phyloP scores from a whole-genome alignment of 2,329 filamentous ascomycete species.

The Stemphylium lycopersici region DNA sequence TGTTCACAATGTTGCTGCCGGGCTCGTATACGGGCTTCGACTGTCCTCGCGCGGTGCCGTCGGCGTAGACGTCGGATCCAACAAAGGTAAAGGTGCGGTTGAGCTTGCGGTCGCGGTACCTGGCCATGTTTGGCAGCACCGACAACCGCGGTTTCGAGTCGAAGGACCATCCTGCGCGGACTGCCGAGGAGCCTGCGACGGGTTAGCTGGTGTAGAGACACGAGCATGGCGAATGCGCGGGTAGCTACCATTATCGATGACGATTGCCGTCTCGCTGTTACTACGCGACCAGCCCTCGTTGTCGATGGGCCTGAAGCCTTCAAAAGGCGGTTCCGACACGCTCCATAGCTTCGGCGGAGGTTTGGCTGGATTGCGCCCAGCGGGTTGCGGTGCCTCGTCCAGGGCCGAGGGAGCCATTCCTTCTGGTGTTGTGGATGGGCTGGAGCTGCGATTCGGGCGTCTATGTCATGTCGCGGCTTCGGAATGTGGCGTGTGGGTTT shows the following conservation, averaged over 20 bases:
- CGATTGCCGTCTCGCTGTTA: constrained; percentile 71
- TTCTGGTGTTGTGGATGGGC: constrained; percentile 15
- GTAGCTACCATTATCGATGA: constrained; percentile 92
- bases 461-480: constrained; percentile 37
- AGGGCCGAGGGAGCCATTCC: constrained; percentile 47
- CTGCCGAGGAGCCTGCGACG: constrained; percentile 75
- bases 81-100: constrained; percentile 92
- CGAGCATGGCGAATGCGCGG: not conserved
- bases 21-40: constrained; percentile 90
- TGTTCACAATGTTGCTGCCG: constrained; percentile 88
- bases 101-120: constrained; percentile 92
- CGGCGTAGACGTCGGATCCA: constrained; percentile 89
- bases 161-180: constrained; percentile 96
- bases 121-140: constrained; percentile 88
- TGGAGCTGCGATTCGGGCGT: constrained; percentile 12
- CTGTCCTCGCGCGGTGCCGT: constrained; percentile 90
- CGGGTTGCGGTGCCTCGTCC: constrained; percentile 47
- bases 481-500: constrained; percentile 19
- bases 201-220: constrained; percentile 20
- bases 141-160: constrained; percentile 79
- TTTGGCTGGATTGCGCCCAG: constrained; percentile 59
- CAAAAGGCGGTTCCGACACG: constrained; percentile 65
- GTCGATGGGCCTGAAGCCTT: constrained; percentile 63
- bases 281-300: constrained; percentile 75
- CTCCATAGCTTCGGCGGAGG: constrained; percentile 60